Base-by-base conservation (phyloP, 495 filamentous ascomycete species). In the Thozetella sp. region DNA sequence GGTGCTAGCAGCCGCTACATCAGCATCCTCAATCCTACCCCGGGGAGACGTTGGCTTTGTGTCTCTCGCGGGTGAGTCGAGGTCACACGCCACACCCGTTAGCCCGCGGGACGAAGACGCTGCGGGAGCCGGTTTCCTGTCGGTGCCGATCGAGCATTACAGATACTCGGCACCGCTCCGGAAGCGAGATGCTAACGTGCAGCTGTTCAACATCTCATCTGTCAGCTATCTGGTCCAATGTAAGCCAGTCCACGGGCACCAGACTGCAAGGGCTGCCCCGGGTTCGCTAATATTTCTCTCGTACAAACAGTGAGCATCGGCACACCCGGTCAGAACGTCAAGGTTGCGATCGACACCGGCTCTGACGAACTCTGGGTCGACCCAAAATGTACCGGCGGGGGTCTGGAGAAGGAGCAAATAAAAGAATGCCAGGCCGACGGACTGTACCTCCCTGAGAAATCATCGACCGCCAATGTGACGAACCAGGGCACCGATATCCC, bases 301-400 rank as follows among this genome's bases (percentile, higher is more conserved):
- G n/a, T 45, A 13, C 54, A 27, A 11, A 51, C 57, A 74, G 72
- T 76, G 57, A 67, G 71, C 37, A 76, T 75, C 43, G 74, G 74
- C 23, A 75, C 71, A 4, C 74, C 74, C n/a, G 57, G 67, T 11
- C 74, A 76, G 40, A 59, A 60, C 15, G 68, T 73, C 30, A 72
- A 63, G 59, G 74, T 74, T 9, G 72, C 74, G 52, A 57, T 76
- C 27, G 74, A 76, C 57, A 76, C 74, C 3, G 74, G 72, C 53
- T 74, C 71, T 25, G 69, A 74, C 60, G 74, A 76, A 62, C 72
- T 76, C 9, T 76, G 74, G 74, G 74, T 76, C 27, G 70, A 76
- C 60, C 74, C 74, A 2, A 61, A 74, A 54, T 76, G 74, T 53
- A 58, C 58, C 19, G 67, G 64, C 23, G 60, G n/a, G 15, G 37